Conservation (phyloP, 257 asterid species). For the Solanum tarijense region DNA sequence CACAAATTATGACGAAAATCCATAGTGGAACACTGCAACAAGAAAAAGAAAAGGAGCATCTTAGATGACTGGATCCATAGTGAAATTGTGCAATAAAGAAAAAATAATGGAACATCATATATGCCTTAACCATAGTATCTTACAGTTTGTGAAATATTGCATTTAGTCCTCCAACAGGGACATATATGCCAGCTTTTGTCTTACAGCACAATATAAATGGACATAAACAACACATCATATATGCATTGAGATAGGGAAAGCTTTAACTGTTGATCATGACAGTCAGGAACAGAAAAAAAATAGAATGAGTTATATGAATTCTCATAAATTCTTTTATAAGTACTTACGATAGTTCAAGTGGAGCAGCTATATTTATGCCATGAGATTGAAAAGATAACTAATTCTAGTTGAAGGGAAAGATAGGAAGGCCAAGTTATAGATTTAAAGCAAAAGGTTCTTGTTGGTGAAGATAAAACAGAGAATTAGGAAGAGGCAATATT, state of each 20-base stretch:
- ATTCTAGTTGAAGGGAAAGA: not conserved
- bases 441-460: not conserved
- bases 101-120: not conserved
- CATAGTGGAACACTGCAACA: slow-evolving; percentile 40
- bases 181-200: not conserved
- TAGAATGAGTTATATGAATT: not conserved
- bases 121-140: not conserved
- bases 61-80: not conserved
- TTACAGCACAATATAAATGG: not conserved
- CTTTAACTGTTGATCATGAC: not conserved
- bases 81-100: not conserved
- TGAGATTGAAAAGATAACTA: not conserved
- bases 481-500: not conserved
- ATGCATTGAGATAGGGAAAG: not conserved
- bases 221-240: not conserved
- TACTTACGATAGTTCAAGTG: not conserved
- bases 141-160: not conserved
- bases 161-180: not conserved
- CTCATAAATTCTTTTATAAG: not conserved
- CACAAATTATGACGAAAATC: slow-evolving; percentile 32
- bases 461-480: not conserved
- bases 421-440: not conserved
- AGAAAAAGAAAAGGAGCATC: not conserved
- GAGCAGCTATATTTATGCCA: not conserved
- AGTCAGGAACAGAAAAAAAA: not conserved